These are phyloP conservation scores for Euphorbia tirucalli DNA, from an alignment of 345 rosid genomes.

Conservation along the genomic window DNA sequence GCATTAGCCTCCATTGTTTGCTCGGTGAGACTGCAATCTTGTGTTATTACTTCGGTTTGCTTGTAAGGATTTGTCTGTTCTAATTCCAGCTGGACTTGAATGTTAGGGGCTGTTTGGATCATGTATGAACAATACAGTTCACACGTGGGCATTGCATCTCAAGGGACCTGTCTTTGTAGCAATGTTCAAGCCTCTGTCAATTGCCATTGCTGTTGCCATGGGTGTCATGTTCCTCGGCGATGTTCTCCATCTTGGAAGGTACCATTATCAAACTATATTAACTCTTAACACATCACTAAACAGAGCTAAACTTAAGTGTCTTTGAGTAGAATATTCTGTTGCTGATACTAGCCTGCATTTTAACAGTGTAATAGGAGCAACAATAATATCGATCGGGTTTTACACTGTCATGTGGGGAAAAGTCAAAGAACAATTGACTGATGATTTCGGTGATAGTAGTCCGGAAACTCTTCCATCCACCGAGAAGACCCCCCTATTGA, in stretches of 20 bases:
- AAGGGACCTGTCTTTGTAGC: slow-evolving; percentile 34
- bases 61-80: neutral
- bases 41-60: neutral
- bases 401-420: slow-evolving; percentile 93
- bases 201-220: slow-evolving; percentile 34
- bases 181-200: slow-evolving; percentile 36
- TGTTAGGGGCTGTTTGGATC: slow-evolving; percentile 21
- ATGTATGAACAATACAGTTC: slow-evolving; percentile 17
- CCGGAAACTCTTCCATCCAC: slow-evolving; percentile 19
- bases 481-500: slow-evolving; percentile 57
- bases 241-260: slow-evolving; percentile 35
- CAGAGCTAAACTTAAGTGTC: no score
- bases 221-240: slow-evolving; percentile 31
- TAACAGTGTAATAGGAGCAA: slow-evolving; percentile 68
- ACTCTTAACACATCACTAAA: no score
- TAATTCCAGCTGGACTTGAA: neutral
- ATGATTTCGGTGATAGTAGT: slow-evolving; percentile 32
- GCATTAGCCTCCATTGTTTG: slow-evolving; percentile 70
- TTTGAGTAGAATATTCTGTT: no score
- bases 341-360: neutral
- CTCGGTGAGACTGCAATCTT: slow-evolving; percentile 50
- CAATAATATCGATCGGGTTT: slow-evolving; percentile 67
- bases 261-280: neutral
- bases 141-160: slow-evolving; percentile 21
- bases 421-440: slow-evolving; percentile 56